Conservation (phyloP, 2,329 filamentous ascomycete genomes). For the Huntiella abstrusa region DNA sequence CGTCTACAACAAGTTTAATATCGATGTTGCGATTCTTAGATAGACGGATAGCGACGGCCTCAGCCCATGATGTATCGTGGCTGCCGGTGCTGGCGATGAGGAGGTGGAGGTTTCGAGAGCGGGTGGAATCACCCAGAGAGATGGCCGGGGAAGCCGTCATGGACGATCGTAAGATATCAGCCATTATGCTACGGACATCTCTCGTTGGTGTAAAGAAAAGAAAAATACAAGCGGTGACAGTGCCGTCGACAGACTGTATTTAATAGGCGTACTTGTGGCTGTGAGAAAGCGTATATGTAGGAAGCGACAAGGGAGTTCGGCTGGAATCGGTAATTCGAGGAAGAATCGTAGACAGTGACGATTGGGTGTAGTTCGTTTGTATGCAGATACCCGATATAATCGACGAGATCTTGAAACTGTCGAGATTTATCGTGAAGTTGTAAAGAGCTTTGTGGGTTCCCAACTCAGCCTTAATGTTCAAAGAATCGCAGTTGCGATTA, state of each 20-base stretch:
- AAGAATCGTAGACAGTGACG: too few relatives aligned
- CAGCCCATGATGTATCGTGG: constrained; percentile 45
- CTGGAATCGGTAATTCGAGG: background rate
- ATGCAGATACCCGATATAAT: background rate
- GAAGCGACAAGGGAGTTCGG: background rate
- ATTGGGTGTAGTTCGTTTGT: too few relatives aligned
- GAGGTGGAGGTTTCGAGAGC: constrained; percentile 27
- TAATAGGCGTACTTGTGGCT: too few relatives aligned
- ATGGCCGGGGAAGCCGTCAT: constrained; percentile 16
- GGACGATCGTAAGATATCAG: constrained; percentile 2
- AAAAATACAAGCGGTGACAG: background rate
- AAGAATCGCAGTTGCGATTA: background rate
- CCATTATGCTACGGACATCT: constrained; percentile 3
- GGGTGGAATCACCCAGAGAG: constrained; percentile 20
- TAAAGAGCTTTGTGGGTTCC: background rate
- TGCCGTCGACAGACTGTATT: background rate
- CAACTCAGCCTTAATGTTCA: background rate
- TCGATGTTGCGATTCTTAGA: constrained; percentile 45
- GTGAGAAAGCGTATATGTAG: background rate
- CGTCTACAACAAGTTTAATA: constrained; percentile 43
- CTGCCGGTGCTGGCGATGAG: constrained; percentile 48
- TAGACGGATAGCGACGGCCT: constrained; percentile 45
- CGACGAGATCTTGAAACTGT: background rate
- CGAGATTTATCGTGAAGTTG: background rate
- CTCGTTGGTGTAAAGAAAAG: too few relatives aligned